Base-by-base conservation (phyloP, 2,329 filamentous ascomycete species). In the Phyllosticta citrichinensis region DNA sequence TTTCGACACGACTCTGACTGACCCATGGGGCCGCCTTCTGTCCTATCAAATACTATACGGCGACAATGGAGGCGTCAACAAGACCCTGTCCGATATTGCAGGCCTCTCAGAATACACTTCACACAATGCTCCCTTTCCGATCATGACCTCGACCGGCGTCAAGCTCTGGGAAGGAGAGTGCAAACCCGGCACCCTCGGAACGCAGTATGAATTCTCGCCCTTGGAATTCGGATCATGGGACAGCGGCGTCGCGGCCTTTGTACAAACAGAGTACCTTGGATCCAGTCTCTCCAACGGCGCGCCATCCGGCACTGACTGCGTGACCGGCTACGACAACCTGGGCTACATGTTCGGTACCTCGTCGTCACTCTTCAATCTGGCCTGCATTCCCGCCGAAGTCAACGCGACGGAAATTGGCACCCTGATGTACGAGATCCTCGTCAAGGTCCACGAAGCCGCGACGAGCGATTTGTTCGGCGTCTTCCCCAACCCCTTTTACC, bases 141-240 rank as follows among this genome's bases (percentile, higher is more conserved):
- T 80, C 61, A 76, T 80, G 50, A 78, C 76, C 1, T 68, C 75
- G 4, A 65, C 75, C 11, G 60, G 60, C 22, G 60, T 61, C 27
- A 20, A 57, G 24, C 50, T 55, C 17, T 61, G 53, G 53, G 55
- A 9, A 73, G 73, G 72, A 24, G 68, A 75, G 62, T 80, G 77
- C 65, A 25, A 57, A 1, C 74, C 73, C 3, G 65, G 62, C 1
- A 33, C 63, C 20, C 86, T 86, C 71, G 80, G 82, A 14, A 84
- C 84, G 55, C 79, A 84, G 24, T 88, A 81, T 66, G 86, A 88
- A 66, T 83, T 88, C 71, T 80, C 77, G 63, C 84, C 86, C 1
- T 87, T 79, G 72, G 86, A 88, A 69, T 82, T 87, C 64, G 86
- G 86, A 63, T 81, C 79, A 19, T 87, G 81, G 74, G 86, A 88